A percentile compares a stretch with the other conserved stretches of the same genome.
phyloP scores from a whole-genome alignment of 495 filamentous ascomycete species.

The Clohesyomyces aquaticus region DNA sequence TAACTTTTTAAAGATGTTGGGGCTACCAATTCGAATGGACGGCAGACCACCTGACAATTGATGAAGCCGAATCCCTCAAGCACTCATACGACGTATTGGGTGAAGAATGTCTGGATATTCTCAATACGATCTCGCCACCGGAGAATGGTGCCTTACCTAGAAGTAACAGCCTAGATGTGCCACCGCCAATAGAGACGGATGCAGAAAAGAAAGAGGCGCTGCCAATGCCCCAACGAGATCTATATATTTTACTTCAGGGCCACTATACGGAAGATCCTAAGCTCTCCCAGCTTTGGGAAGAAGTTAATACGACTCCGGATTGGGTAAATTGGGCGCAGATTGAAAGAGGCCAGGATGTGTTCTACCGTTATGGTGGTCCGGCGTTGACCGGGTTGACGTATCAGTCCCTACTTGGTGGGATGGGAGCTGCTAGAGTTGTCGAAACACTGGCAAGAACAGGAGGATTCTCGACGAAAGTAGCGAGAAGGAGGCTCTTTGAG shows the following conservation, averaged over 20 bases:
- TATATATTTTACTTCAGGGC: conserved; percentile 64
- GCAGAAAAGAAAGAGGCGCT: conserved; percentile 35
- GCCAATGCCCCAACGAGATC: conserved; percentile 51
- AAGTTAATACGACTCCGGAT: conserved; percentile 69
- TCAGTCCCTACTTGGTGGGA: conserved; percentile 66
- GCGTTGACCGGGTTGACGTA: conserved; percentile 66
- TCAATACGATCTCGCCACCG: conserved; percentile 60
- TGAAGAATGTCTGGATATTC: conserved; percentile 63
- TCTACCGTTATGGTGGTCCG: conserved; percentile 67
- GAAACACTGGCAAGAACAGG: conserved; percentile 79
- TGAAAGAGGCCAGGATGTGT: conserved; percentile 63
- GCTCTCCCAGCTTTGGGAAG: conserved; percentile 64
- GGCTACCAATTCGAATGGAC: conserved; percentile 74
- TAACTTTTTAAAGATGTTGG: conserved; percentile 54
- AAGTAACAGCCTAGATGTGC: conserved; percentile 34
- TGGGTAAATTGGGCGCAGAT: conserved; percentile 89
- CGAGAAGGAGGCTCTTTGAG: conserved; percentile 70
- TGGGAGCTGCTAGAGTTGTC: conserved; percentile 61
- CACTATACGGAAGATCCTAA: conserved; percentile 61
- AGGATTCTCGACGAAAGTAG: conserved; percentile 72
- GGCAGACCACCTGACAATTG: conserved; percentile 62
- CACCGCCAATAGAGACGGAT: conserved; percentile 4
- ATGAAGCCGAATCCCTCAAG: conserved; percentile 63
- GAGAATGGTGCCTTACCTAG: conserved; percentile 41
- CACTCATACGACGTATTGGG: conserved; percentile 70